phyloP scores from a whole-genome alignment of 352 stramenopile species.

The Elongisporangium senticosum region DNA sequence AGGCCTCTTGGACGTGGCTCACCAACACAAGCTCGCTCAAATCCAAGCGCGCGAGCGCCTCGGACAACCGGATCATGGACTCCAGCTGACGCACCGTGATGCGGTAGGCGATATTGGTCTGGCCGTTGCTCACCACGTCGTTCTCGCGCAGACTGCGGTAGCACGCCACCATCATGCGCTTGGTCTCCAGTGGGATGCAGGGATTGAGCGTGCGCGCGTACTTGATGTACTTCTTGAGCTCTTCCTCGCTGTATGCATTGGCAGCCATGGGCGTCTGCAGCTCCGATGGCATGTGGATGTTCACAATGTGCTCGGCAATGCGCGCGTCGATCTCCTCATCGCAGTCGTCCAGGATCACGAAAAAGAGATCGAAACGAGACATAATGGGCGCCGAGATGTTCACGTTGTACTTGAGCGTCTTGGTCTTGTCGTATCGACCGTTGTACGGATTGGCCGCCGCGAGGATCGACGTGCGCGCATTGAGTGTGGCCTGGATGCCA shows the following conservation, averaged over 20 bases:
- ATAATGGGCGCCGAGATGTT: slow-evolving; percentile 96
- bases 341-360: slow-evolving; percentile 98
- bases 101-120: slow-evolving; percentile 95
- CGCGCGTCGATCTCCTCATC: slow-evolving; percentile 92
- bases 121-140: slow-evolving; percentile 88
- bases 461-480: slow-evolving; percentile 99
- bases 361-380: slow-evolving; percentile 99
- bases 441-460: slow-evolving; percentile 98
- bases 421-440: slow-evolving; percentile 91
- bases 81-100: slow-evolving; percentile 99
- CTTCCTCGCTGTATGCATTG: slow-evolving; percentile 62
- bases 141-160: slow-evolving; percentile 97
- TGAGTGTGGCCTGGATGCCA: slow-evolving; percentile 98
- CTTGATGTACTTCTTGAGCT: slow-evolving; percentile 95
- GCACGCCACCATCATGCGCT: slow-evolving; percentile 95
- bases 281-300: slow-evolving; percentile 88
- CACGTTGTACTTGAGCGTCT: slow-evolving; percentile 87
- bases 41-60: slow-evolving; percentile 94
- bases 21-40: slow-evolving; percentile 90
- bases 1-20: slow-evolving; percentile 95
- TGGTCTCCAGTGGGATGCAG: slow-evolving; percentile 64
- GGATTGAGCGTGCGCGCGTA: slow-evolving; percentile 78
- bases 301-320: slow-evolving; percentile 97
- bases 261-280: slow-evolving; percentile 22
- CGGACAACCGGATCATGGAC: slow-evolving; percentile 96